These are phyloP conservation scores for Phalaenopsis equestris DNA, from an alignment of 106 monocot species.

Conservation along the genomic window DNA sequence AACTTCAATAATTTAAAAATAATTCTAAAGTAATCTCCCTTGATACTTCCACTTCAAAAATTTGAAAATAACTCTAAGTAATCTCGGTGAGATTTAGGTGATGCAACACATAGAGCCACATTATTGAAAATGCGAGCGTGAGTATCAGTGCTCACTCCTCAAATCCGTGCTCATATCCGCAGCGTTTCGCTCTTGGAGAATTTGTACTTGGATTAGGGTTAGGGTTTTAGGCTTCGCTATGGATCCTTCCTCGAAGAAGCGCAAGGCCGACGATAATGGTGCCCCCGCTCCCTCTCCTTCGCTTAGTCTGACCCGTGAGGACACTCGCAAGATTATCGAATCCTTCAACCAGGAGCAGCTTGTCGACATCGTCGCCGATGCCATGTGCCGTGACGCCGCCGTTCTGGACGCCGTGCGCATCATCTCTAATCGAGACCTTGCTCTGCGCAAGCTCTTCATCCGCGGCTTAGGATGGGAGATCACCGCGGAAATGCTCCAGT, in stretches of 20 bases:
- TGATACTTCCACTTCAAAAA: too few species aligned
- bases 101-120: too few species aligned
- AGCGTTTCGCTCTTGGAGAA: too few species aligned
- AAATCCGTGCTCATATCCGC: too few species aligned
- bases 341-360: constrained; percentile 59
- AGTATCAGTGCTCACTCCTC: too few species aligned
- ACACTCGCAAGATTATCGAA: constrained; percentile 49
- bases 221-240: constrained; percentile 38
- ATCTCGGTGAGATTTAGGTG: too few species aligned
- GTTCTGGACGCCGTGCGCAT: constrained; percentile 47
- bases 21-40: too few species aligned
- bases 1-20: too few species aligned
- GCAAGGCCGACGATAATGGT: constrained; percentile 79
- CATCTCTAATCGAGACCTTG: constrained; percentile 41
- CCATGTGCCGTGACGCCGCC: constrained; percentile 27
- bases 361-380: constrained; percentile 44
- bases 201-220: constrained; percentile 8
- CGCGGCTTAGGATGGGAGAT: constrained; percentile 95
- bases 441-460: constrained; percentile 87
- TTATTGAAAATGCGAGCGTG: too few species aligned
- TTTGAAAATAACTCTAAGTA: too few species aligned
- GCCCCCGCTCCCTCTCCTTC: constrained; percentile 6
- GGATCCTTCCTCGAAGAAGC: constrained; percentile 74
- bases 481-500: constrained; percentile 55
- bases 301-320: constrained; percentile 34